Percentiles rank a stretch among this genome's conserved stretches.
Conservation (phyloP, 371 early-diverging fungal genomes). For the Mortierella sp. region DNA sequence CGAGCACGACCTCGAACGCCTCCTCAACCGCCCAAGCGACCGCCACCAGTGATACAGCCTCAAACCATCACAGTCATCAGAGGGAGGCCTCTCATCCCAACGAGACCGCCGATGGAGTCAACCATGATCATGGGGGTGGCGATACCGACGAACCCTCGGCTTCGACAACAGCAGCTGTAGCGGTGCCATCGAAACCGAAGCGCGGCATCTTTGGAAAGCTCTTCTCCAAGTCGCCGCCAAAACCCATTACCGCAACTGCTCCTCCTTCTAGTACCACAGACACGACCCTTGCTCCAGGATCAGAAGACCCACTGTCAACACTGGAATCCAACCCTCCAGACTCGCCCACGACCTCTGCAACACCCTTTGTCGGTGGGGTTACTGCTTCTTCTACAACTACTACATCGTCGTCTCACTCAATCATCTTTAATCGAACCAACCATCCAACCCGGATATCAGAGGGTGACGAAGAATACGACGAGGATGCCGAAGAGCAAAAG, state of each 20-base stretch:
- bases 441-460: constrained; percentile 54
- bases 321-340: neutral
- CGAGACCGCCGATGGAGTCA: neutral
- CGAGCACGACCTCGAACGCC: neutral
- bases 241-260: neutral
- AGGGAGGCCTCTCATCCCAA: constrained; percentile 12
- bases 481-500: constrained; percentile 28
- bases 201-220: constrained; percentile 9
- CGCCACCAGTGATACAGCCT: neutral
- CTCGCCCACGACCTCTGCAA: constrained; percentile 3
- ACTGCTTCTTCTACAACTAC: neutral
- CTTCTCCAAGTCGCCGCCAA: constrained; percentile 16
- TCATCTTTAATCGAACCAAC: constrained; percentile 36
- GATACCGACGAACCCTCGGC: neutral
- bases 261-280: neutral
- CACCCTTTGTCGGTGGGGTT: neutral
- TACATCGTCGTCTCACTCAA: neutral
- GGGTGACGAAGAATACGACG: constrained; percentile 52
- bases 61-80: constrained; percentile 2
- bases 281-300: neutral
- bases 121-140: neutral
- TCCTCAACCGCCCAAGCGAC: constrained; percentile 13
- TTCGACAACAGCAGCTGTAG: neutral
- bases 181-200: neutral
- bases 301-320: neutral